phyloP scores from a whole-genome alignment of 2,329 filamentous ascomycete species.

The Bisporella sp. region DNA sequence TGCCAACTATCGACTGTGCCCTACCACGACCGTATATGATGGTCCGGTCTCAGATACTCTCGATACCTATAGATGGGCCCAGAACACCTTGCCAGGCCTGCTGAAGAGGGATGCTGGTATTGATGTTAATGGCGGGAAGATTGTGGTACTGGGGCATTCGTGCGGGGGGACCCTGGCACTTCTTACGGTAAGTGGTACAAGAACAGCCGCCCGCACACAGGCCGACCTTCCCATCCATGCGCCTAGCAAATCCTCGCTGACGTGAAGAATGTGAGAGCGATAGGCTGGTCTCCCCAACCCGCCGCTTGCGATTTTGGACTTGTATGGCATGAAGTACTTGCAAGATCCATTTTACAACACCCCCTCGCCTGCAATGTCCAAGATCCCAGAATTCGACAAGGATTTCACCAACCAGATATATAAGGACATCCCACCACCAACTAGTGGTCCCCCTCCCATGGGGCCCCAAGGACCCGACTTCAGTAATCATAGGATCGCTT shows the following conservation, averaged over 20 bases:
- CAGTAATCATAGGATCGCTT: background rate
- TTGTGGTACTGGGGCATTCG: slow-evolving; percentile 1
- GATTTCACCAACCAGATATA: slow-evolving; percentile 2
- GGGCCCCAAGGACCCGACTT: background rate
- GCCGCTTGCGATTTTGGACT: no score
- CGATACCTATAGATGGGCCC: slow-evolving; percentile 2
- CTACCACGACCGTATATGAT: background rate
- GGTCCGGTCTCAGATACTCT: slow-evolving; percentile 1
- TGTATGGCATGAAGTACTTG: no score
- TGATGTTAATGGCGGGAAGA: background rate
- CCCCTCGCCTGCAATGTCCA: background rate
- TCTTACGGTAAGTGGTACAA: background rate
- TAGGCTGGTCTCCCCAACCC: no score
- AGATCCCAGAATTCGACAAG: background rate
- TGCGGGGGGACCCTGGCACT: slow-evolving; percentile 1
- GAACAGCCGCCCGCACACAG: no score
- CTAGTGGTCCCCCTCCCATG: background rate
- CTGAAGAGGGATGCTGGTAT: slow-evolving; percentile 1
- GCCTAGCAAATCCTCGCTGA: no score
- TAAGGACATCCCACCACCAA: background rate
- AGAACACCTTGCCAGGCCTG: background rate
- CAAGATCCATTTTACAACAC: no score
- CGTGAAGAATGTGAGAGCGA: no score
- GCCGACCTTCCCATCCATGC: no score
- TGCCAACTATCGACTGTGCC: slow-evolving; percentile 4